Evolutionary conservation across 495 filamentous ascomycete genomes (phyloP).

Genomic region (Neurospora cerealis): DNA sequence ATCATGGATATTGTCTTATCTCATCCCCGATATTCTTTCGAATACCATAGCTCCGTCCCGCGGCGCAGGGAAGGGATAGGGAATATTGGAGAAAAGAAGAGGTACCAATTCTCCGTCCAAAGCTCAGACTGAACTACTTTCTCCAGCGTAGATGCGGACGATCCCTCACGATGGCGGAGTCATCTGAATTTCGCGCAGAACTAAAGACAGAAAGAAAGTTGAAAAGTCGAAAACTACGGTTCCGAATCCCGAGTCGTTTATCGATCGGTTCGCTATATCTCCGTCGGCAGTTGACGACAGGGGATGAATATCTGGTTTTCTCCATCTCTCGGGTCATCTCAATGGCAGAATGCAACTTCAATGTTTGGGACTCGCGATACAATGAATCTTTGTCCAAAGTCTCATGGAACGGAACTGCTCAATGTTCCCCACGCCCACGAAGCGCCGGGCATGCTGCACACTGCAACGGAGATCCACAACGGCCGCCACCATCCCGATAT

Average conservation of each 20-base stretch:
- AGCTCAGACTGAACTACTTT: not conserved
- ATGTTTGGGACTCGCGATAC: not conserved
- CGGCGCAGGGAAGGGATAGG: not conserved
- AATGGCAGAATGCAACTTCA: not conserved
- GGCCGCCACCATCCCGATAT: slow-evolving; percentile 1
- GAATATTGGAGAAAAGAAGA: not conserved
- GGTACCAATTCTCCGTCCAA: not conserved
- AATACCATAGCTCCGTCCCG: not conserved
- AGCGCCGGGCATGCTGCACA: not conserved
- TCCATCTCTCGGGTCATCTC: not conserved
- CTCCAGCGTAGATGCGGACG: not conserved
- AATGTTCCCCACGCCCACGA: not conserved
- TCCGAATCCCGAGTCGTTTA: not conserved
- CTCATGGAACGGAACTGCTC: not conserved
- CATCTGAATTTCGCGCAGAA: not conserved
- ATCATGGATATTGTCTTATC: not conserved
- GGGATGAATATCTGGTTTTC: not conserved
- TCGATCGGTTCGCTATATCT: not conserved
- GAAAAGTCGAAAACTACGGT: not conserved
- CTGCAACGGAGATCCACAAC: not conserved
- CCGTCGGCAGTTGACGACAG: not conserved
- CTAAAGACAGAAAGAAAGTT: not conserved
- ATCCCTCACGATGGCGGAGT: not conserved
- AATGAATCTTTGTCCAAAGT: not conserved
- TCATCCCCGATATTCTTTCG: not conserved